Conservation (phyloP, 768 basidiomycete species). For the Amanita muscaria region DNA sequence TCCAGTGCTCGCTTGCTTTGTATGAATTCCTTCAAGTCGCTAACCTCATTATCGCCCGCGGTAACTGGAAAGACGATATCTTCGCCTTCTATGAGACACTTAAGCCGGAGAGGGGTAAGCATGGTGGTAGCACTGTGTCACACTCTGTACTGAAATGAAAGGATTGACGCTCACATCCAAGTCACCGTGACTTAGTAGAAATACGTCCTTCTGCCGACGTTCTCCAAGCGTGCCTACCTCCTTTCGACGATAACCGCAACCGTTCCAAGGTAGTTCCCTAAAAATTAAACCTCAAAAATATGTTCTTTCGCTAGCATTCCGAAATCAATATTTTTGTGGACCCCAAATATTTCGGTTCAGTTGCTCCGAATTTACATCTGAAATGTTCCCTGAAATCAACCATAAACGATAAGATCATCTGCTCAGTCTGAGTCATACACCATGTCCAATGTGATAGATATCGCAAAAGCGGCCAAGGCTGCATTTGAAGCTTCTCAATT, state of each 20-base stretch:
- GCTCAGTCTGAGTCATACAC: constrained; percentile 5
- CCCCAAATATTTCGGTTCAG: not conserved
- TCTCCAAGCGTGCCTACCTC: not conserved
- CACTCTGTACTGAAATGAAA: constrained; percentile 2
- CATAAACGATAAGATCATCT: constrained; percentile 10
- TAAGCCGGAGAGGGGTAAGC: no score
- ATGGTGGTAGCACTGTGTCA: no score
- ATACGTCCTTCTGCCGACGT: constrained; percentile 1
- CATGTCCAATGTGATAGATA: constrained; percentile 32
- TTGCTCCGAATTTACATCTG: not conserved
- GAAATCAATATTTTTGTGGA: not conserved
- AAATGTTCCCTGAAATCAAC: not conserved
- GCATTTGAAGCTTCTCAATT: constrained; percentile 89
- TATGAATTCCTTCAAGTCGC: not conserved
- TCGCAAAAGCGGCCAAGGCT: constrained; percentile 71
- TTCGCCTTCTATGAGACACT: no score
- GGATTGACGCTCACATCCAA: constrained; percentile 2
- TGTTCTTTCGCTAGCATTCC: not conserved
- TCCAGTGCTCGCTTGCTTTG: not conserved
- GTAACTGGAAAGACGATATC: no score
- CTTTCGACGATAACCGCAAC: no score
- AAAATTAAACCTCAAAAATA: no score
- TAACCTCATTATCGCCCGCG: not conserved
- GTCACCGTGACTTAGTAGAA: not conserved
- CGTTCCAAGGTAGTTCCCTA: no score